phyloP scores from a whole-genome alignment of 2,329 filamentous ascomycete species.

The Fusarium solani-melongenae region DNA sequence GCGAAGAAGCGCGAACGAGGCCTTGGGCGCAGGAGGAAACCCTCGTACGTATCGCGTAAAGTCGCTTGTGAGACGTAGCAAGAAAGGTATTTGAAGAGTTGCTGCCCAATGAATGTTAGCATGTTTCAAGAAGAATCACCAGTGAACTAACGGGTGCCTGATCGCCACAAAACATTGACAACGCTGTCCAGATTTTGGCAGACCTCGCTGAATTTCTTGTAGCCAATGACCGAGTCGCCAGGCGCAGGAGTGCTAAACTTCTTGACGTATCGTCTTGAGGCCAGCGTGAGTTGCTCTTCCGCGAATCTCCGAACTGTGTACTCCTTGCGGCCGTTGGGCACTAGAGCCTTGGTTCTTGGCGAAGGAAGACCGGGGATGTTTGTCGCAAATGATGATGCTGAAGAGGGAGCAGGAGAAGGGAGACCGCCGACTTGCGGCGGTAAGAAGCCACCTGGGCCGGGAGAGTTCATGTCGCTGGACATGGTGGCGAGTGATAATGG shows the following conservation, averaged over 20 bases:
- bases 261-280: constrained; percentile 70
- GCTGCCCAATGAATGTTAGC: constrained; percentile 25
- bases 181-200: constrained; percentile 79
- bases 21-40: constrained; percentile 71
- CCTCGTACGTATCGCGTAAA: constrained; percentile 77
- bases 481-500: neutral
- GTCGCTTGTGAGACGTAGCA: constrained; percentile 81
- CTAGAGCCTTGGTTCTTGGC: constrained; percentile 63
- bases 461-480: neutral
- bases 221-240: constrained; percentile 62
- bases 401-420: constrained; percentile 66
- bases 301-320: constrained; percentile 69
- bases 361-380: constrained; percentile 60
- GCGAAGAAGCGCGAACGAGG: constrained; percentile 76
- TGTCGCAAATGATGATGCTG: constrained; percentile 54
- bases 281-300: constrained; percentile 62
- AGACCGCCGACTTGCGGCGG: constrained; percentile 51
- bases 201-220: constrained; percentile 73
- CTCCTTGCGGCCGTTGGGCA: constrained; percentile 69
- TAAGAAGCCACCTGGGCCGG: constrained; percentile 64
- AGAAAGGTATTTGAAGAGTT: constrained; percentile 80
- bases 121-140: too few species aligned
- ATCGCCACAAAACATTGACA: constrained; percentile 86
- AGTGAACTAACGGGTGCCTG: constrained; percentile 77
- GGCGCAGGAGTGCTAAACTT: constrained; percentile 62